A percentile compares a stretch with the other conserved stretches of the same genome.
These are phyloP conservation scores for Pseudofabraea citricarpa DNA, from an alignment of 2,329 filamentous ascomycete genomes.

Conservation along the genomic window DNA sequence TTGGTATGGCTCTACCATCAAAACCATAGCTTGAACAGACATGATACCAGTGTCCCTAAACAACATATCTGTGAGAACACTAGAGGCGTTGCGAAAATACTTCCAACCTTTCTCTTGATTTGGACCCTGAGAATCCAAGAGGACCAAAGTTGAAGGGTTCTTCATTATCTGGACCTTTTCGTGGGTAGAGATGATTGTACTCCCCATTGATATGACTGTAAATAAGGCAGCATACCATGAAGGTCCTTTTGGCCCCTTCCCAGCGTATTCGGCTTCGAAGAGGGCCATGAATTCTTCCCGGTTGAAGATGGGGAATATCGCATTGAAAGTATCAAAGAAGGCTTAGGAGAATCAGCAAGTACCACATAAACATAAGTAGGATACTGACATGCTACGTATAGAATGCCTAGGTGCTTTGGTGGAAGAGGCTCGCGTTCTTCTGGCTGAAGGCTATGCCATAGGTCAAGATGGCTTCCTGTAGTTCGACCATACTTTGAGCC, in stretches of 20 bases:
- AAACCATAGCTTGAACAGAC: conserved; percentile 7
- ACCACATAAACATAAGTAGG: not conserved
- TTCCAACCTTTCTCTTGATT: not conserved
- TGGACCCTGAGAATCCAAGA: conserved; percentile 11
- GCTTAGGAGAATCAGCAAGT: not conserved
- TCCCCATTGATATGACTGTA: not conserved
- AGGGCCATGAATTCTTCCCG: not conserved
- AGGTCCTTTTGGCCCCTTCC: not conserved
- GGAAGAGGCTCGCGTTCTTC: conserved; percentile 6
- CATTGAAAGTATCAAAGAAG: not conserved
- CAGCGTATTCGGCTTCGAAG: not conserved
- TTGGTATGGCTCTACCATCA: conserved; percentile 3
- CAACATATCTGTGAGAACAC: conserved; percentile 5
- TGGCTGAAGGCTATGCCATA: not conserved
- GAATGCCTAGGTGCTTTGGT: conserved; percentile 5
- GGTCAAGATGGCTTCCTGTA: not conserved
- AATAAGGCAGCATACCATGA: not conserved
- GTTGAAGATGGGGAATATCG: not conserved
- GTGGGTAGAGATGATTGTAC: not conserved
- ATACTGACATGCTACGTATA: conserved; percentile 4
- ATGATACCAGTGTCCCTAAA: conserved; percentile 6
- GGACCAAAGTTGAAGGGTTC: not conserved
- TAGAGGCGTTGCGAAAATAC: conserved; percentile 7
- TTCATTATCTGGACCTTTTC: not conserved
- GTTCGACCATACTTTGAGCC: not conserved